Evolutionary conservation across 108 stramenopile genomes (phyloP), one percentile per base, ranked within the genome.

Genomic region (Parietichytrium sp.): DNA sequence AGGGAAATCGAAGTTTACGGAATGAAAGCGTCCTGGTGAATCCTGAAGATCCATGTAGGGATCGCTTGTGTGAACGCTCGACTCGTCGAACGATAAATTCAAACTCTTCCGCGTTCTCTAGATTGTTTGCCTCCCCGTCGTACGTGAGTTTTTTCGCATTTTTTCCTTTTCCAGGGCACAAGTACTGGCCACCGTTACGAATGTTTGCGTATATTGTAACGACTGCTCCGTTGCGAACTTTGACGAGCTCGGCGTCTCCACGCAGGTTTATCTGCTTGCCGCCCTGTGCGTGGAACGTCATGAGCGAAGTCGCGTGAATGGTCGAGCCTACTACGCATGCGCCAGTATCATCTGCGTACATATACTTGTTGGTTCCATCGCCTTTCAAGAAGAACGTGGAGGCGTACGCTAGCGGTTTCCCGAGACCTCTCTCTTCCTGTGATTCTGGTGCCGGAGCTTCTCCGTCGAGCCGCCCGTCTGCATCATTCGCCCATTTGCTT

Each of bases 241-340:
- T 72, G 61, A 72, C 3, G 42, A 72, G 61, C 10, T 72, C 20
- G 10, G 10, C 45, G 42, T 72, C 61, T 18, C 61, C 61, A 72
- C 61, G 61, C 23, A 72, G 45, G 42, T 72, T 72, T 33, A 72
- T 72, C 42, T 72, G 61, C 42, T 72, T 42, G n/a, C 38, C 61
- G 42, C 61, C 61, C 3, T 72, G 61, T 25, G 61, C 36, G 42
- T 72, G 61, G 20, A 72, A 72, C 33, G 61, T 72, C 38, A 72
- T 72, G 61, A 72, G 61, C 38, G 38, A 45, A 2, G 20, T 72
- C 0, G 61, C 61, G n/a, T 72, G 38, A n/a, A 72, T 42, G 2
- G 42, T 72, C 42, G 33, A n/a, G 61, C 10, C 45, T 42, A 45
- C 38, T 0, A 33, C 61, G 8, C 23, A 33, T 13, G 8, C 8